Conservation (phyloP, 805 yeast species). For the Starmerella bombicola region DNA sequence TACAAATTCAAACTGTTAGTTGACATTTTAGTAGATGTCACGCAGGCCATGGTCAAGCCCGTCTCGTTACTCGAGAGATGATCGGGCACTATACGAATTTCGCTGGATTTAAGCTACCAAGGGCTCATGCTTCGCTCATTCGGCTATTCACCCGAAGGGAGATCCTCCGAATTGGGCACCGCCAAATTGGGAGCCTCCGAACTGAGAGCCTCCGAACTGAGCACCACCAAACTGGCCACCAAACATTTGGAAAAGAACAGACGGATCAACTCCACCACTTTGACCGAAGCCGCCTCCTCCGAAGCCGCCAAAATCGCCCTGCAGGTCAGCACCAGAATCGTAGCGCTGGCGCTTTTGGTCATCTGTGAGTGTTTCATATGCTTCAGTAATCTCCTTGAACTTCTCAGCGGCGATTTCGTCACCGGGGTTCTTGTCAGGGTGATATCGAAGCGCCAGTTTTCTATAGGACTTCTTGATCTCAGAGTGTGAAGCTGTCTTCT, state of each 20-base stretch:
- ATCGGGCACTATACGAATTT: too few relatives aligned
- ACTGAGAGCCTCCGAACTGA: slow-evolving; percentile 20
- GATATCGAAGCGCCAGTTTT: slow-evolving; percentile 56
- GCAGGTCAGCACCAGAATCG: slow-evolving; percentile 74
- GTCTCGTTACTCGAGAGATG: too few relatives aligned
- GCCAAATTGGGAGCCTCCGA: slow-evolving; percentile 8
- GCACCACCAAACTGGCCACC: slow-evolving; percentile 24
- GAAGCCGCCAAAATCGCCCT: slow-evolving; percentile 26
- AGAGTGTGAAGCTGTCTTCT: slow-evolving; percentile 35
- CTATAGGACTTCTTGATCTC: slow-evolving; percentile 68
- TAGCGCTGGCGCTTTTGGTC: slow-evolving; percentile 77
- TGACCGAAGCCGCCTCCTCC: slow-evolving; percentile 44
- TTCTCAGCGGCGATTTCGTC: slow-evolving; percentile 78
- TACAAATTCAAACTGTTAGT: too few relatives aligned
- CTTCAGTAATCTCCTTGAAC: slow-evolving; percentile 80
- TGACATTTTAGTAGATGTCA: too few relatives aligned
- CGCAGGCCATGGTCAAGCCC: too few relatives aligned
- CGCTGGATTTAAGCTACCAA: too few relatives aligned
- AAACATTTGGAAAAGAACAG: slow-evolving; percentile 32
- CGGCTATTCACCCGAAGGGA: too few relatives aligned
- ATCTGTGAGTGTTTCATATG: slow-evolving; percentile 76
- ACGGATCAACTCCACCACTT: slow-evolving; percentile 30
- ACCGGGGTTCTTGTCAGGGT: slow-evolving; percentile 67
- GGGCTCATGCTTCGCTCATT: too few relatives aligned
- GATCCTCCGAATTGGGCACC: slow-evolving; percentile 3